Evolutionary conservation across 2,329 filamentous ascomycete genomes (phyloP), one percentile per base, ranked within the genome.

Genomic region (Arthrobotrys entomopaga): DNA sequence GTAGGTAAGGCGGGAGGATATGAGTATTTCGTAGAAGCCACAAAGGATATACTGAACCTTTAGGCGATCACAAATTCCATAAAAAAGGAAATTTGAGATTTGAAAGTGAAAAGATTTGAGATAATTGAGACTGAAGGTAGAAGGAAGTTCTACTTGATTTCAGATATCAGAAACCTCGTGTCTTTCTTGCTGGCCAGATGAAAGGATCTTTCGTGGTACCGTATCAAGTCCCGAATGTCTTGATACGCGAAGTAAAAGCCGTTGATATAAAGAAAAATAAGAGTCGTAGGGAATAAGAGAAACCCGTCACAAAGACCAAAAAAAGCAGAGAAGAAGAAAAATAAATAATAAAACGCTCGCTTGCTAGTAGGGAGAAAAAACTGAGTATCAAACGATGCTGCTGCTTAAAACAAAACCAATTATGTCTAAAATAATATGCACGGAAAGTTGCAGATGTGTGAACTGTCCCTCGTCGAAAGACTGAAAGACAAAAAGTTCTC

Each of bases 261-360:
- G n/a, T 40, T 54, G 63, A 64, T 67, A 66, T 66, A 63, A 67
- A 67, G 65, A 71, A 76, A 70, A 72, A 63, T n/a, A n/a, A 43
- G 65, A 43, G 65, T 46, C 29, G 49, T 76, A 56, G 71, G 59
- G 59, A 65, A 73, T 57, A 66, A 58, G 43, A 67, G 48, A 54
- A 64, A 60, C 50, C 56, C 60, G 70, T 72, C 71, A 63, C 77
- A 78, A 78, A 77, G 67, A 64, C 75, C 71, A 75, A 77, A 78
- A 77, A 78, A 79, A 77, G 72, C 72, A 58, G 61, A 76, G 63
- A 66, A 53, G 52, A 65, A 60, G 43, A 42, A 71, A 54, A 22
- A 58, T n/a, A n/a, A n/a, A n/a, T n/a, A 58, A 64, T 8, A 53
- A 76, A 65, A 59, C 52, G 73, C 59, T 59, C 76, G 58, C 63